Base-by-base conservation (phyloP, 352 stramenopile species). In the Aphanomyces euteiches region DNA sequence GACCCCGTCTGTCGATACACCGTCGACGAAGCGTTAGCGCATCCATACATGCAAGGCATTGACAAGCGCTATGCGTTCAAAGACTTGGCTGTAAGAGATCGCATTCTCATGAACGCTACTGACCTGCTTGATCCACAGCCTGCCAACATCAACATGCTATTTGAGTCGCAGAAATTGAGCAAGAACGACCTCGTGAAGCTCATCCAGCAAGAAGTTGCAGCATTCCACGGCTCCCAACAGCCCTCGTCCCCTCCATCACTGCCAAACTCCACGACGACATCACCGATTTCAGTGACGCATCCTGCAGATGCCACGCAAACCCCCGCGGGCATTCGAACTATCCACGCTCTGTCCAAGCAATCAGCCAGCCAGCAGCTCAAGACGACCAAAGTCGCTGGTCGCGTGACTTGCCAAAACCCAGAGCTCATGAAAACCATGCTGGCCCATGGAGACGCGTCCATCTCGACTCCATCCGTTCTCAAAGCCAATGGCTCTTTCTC, bases 31-130 rank as follows among this genome's bases (percentile, higher is more conserved):
- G 85, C 85, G 5, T 74, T 93, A 0, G 63, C 63, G 3, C 85
- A 93, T 53, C 82, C 85, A 19, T 93, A 88, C 47, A 80, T 93
- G 79, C 79, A 87, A 34, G 67, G 83, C 2, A 85, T 90, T 38
- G 85, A 93, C 50, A 75, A 75, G 17, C 90, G 90, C 47, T 82
- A 87, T 74, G 83, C 82, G 41, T 56, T 34, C 54, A 70, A 70
- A 43, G 64, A 70, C 17, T 19, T 70, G 1, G 73, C 72, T 15
- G 61, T 81, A 43, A 74, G 77, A 28, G 28, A 28, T 28, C 28
- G 28, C 28, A 2, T 28, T 28, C 28, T 28, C 28, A 28, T 28
- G 28, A 28, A 28, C 28, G 28, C 28, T 28, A 28, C 28, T 28
- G 28, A 28, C 28, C 28, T 28, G 0, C 28, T 28, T 28, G 28